Base-by-base conservation (phyloP, 1,139 yeast genomes). In the Taphrina pruni region DNA sequence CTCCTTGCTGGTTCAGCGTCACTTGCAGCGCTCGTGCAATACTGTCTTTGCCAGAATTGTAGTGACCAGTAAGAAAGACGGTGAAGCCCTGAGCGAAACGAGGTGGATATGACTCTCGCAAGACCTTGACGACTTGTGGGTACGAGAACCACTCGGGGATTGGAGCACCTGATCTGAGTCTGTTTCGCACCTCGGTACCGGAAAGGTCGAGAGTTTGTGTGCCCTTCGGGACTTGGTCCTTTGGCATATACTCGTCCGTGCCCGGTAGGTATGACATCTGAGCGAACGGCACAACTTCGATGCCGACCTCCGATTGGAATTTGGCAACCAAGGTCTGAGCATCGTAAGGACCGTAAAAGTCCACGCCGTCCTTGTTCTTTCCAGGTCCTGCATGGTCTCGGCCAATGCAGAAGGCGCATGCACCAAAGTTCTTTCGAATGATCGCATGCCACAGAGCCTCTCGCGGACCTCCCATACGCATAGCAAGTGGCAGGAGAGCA, bases 341-440 rank as follows among this genome's bases (percentile, higher is more conserved):
- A 78, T 93, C 98, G 78, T 93, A 93, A 35, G 98, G 97, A 36
- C 98, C 98, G 77, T 93, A 94, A 81, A 93, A 93, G 73, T 92
- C 97, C 65, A 86, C 93, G 72, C 98, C 98, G 78, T 88, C 83
- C 69, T 97, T 91, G 85, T 93, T 93, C 75, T 86, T 85, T 74
- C 98, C 98, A 38, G 98, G 98, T 72, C 98, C 98, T 71, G 97
- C 97, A 78, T 93, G 98, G 79, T 93, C 97, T 83, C 99, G 88
- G 72, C 99, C 98, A 69, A 93, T 97, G 77, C 94, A 94, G 81
- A 93, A 93, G 79, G 93, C 98, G 70, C 97, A 90, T 69, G 96
- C 97, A 78, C 98, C 98, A 78, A 89, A 92, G 81, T 93, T 93
- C 84, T 92, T 90, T 81, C 98, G 89, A 78, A 93, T 93, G 77